Percentiles rank a stretch among this genome's conserved stretches.
These are phyloP conservation scores for Trametopsis cervina DNA, from an alignment of 768 basidiomycete genomes.

Conservation along the genomic window DNA sequence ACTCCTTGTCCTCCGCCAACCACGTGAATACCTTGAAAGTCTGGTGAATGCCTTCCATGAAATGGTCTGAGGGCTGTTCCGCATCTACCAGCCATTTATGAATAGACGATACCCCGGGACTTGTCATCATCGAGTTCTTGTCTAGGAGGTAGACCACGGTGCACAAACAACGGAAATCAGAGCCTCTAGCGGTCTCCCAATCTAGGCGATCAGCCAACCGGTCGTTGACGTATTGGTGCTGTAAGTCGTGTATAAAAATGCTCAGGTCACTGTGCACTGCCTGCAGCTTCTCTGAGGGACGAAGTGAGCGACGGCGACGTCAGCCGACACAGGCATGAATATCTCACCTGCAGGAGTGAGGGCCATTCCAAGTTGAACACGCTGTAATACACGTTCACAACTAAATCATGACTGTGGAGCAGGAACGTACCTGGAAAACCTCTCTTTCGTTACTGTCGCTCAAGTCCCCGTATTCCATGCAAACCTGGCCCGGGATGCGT, in stretches of 20 bases:
- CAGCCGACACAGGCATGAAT: not conserved
- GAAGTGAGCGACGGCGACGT: conserved; percentile 2
- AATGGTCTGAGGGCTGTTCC: conserved; percentile 23
- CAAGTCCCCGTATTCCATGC: conserved; percentile 61
- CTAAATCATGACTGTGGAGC: not conserved
- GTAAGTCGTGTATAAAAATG: conserved; percentile 50
- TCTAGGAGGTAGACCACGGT: conserved; percentile 26
- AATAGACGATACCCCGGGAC: conserved; percentile 13
- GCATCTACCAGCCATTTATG: conserved; percentile 22
- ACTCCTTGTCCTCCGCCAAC: conserved; percentile 33
- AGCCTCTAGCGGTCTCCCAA: conserved; percentile 31
- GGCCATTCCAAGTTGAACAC: conserved; percentile 75
- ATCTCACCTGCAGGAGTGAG: conserved; percentile 57
- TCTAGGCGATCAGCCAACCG: conserved; percentile 27
- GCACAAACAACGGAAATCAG: conserved; percentile 30
- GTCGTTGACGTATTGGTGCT: conserved; percentile 36
- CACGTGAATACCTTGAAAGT: conserved; percentile 42
- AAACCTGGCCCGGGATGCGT: conserved; percentile 32
- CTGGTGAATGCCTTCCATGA: conserved; percentile 28
- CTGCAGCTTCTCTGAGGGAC: conserved; percentile 55
- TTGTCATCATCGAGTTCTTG: conserved; percentile 16
- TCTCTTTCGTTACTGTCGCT: conserved; percentile 53
- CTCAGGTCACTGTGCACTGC: conserved; percentile 54
- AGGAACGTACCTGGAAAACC: conserved; percentile 57
- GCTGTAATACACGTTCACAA: conserved; percentile 28